Evolutionary conservation across 1,139 yeast species (phyloP).

Genomic region (Kodamaea derodonti): DNA sequence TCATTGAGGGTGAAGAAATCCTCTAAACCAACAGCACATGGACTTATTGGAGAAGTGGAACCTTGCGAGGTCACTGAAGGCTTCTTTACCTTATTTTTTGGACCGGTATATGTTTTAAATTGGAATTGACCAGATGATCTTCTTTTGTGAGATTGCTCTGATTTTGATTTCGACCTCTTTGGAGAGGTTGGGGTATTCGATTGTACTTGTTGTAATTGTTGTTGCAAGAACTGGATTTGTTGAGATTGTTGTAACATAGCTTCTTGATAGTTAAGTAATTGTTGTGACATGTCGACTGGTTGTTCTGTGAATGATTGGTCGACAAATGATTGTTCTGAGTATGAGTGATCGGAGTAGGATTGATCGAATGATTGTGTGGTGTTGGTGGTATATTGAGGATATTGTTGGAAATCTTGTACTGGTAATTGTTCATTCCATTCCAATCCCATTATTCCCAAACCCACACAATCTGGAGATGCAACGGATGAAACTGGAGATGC

Average conservation of each 20-base stretch:
- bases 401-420: not conserved
- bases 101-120: slow-evolving; percentile 38
- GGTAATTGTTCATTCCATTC: slow-evolving; percentile 10
- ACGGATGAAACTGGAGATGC: slow-evolving; percentile 7
- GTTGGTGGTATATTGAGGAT: not conserved
- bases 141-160: slow-evolving; percentile 19
- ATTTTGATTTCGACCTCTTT: slow-evolving; percentile 25
- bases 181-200: slow-evolving; percentile 6
- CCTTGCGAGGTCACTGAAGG: slow-evolving; percentile 1
- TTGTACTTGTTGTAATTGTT: slow-evolving; percentile 14
- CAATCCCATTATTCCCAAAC: slow-evolving; percentile 25
- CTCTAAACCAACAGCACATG: slow-evolving; percentile 22
- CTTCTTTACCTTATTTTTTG: slow-evolving; percentile 19
- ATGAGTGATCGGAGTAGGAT: too few relatives aligned
- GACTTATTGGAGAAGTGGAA: slow-evolving; percentile 6
- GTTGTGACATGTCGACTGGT: slow-evolving; percentile 7
- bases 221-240: slow-evolving; percentile 24
- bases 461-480: slow-evolving; percentile 11
- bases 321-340: not conserved
- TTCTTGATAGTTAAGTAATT: slow-evolving; percentile 21
- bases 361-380: slow-evolving; percentile 1
- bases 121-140: slow-evolving; percentile 30
- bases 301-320: slow-evolving; percentile 1
- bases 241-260: slow-evolving; percentile 24
- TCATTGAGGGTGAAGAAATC: slow-evolving; percentile 31